Base-by-base conservation (phyloP, 2,329 filamentous ascomycete genomes). In the Aspergillus japonicus region DNA sequence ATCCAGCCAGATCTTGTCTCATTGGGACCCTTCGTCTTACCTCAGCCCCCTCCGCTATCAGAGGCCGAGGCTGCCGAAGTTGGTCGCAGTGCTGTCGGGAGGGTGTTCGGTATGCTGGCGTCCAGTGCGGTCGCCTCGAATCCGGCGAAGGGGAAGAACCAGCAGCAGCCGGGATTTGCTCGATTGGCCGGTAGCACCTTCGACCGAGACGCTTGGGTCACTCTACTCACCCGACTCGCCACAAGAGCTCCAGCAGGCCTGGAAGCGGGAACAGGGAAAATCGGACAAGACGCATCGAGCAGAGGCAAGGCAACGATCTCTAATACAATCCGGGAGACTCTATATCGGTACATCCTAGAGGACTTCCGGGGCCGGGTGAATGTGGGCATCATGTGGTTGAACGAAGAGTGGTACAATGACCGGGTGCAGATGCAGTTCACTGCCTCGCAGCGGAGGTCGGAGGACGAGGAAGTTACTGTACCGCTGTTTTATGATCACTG, bases 371-470 rank as follows among this genome's bases (percentile, higher is more conserved):
- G 85, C 63, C 88, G 95, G 48, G 93, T 98, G 63, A 93, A 96
- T 66, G 85, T 95, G 23, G 94, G 92, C 1, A 92, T 98, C 54
- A 88, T 89, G 7, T 99, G 95, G 95, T 83, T 99, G 16, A 96
- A 89, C 68, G 95, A 99, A 75, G 95, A 99, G 77, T 99, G 95
- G 94, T 98, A 96, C 76, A 96, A 93, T 69, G 94, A 98, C 73
- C 87, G 82, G 48, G 76, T 92, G 33, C 79, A 83, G 56, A 72
- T 78, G 49, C 78, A 77, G 60, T 67, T 72, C 54, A 74, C 77
- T 79, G 64, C 78, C 51, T 73, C 64, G 59, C 80, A 75, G 56
- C 70, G 71, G n/a, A 75, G 74, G 35, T 75, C 71, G 51, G 73
- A 73, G 11, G 80, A 82, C 47, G 82, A 83, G 7, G 81, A 84